These are phyloP conservation scores for Lactarius indigo DNA, from an alignment of 768 basidiomycete species.

Conservation along the genomic window DNA sequence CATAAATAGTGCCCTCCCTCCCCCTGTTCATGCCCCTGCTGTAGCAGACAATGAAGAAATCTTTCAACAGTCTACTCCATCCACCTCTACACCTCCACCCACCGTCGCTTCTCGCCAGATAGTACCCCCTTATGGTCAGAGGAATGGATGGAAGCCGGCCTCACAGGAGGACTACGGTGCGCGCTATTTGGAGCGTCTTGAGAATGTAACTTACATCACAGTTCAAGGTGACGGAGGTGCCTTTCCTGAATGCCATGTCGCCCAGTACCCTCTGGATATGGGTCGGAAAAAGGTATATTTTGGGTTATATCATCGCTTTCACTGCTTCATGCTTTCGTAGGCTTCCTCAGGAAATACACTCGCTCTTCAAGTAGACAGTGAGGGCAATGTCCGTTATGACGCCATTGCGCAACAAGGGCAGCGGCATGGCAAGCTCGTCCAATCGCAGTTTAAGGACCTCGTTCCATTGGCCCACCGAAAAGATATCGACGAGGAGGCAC, in stretches of 20 bases:
- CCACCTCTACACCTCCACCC: slow-evolving; percentile 33
- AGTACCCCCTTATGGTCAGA: slow-evolving; percentile 82
- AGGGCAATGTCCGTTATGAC: slow-evolving; percentile 96
- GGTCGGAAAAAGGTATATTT: slow-evolving; percentile 84
- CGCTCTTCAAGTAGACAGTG: slow-evolving; percentile 92
- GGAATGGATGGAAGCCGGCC: slow-evolving; percentile 82
- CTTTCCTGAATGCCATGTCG: slow-evolving; percentile 93
- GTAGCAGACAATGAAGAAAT: slow-evolving; percentile 62
- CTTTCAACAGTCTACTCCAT: slow-evolving; percentile 32
- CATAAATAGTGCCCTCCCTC: slow-evolving; percentile 57
- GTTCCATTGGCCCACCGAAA: slow-evolving; percentile 88
- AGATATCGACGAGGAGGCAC: slow-evolving; percentile 73
- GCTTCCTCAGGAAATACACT: slow-evolving; percentile 91
- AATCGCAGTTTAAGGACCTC: slow-evolving; percentile 97
- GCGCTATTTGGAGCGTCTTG: slow-evolving; percentile 31
- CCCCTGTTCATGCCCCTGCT: slow-evolving; percentile 52
- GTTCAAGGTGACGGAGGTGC: slow-evolving; percentile 74
- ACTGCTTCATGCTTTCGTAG: slow-evolving; percentile 37
- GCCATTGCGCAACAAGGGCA: slow-evolving; percentile 96
- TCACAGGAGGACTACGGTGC: slow-evolving; percentile 80
- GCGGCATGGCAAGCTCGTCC: slow-evolving; percentile 77
- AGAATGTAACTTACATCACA: slow-evolving; percentile 8
- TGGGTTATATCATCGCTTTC: neutral
- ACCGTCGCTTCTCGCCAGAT: slow-evolving; percentile 47
- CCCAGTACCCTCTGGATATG: slow-evolving; percentile 95